Evolutionary conservation across 164 flowering plant species (phyloP).

Genomic region (Pachysandra terminalis): DNA sequence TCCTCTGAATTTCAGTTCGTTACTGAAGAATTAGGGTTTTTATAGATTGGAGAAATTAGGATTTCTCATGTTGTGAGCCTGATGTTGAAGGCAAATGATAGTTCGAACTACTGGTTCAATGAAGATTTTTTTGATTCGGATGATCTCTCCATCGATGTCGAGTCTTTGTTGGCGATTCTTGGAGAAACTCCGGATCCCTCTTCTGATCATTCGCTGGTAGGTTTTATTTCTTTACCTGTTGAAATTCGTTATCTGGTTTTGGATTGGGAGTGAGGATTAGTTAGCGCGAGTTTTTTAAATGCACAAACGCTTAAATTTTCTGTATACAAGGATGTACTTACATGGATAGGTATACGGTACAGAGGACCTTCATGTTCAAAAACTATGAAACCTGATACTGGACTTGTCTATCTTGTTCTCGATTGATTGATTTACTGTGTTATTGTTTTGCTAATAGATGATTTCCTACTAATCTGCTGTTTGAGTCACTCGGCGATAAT

Average conservation of each 20-base stretch:
- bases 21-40: slow-evolving; percentile 4
- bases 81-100: slow-evolving; percentile 29
- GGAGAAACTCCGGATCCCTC: slow-evolving; percentile 16
- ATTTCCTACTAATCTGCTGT: too few species aligned
- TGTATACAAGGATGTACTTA: neutral
- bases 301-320: too few species aligned
- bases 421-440: too few species aligned
- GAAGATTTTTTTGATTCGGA: slow-evolving; percentile 9
- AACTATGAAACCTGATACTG: too few species aligned
- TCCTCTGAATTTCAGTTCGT: neutral
- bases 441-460: too few species aligned
- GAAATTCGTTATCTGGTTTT: neutral
- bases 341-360: neutral
- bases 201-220: slow-evolving; percentile 7
- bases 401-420: too few species aligned
- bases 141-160: slow-evolving; percentile 17
- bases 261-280: neutral
- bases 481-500: too few species aligned
- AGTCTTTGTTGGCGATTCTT: slow-evolving; percentile 19
- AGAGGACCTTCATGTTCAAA: too few species aligned
- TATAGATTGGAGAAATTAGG: neutral
- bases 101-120: slow-evolving; percentile 1
- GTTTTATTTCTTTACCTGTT: neutral
- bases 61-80: slow-evolving; percentile 7
- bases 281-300: neutral